Conservation (phyloP, 1,139 yeast species). For the Zygotorulaspora mrakii region DNA sequence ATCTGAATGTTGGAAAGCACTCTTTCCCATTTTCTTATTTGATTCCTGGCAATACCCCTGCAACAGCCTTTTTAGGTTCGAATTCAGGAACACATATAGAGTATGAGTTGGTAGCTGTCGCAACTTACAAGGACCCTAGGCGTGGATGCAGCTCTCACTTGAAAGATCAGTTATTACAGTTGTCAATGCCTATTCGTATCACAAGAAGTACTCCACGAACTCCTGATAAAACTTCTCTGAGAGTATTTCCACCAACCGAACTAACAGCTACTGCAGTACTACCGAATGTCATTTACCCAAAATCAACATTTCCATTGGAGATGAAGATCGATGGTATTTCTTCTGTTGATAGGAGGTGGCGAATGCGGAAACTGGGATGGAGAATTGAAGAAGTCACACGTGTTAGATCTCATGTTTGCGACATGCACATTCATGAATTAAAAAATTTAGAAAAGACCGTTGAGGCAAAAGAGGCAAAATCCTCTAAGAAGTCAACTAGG, state of each 20-base stretch:
- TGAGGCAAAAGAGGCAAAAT: constrained; percentile 34
- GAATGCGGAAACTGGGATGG: constrained; percentile 88
- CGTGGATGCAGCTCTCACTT: constrained; percentile 27
- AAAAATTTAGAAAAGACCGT: constrained; percentile 47
- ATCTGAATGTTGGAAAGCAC: constrained; percentile 63
- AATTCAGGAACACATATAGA: constrained; percentile 54
- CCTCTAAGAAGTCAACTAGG: constrained; percentile 27
- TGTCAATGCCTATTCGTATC: constrained; percentile 67
- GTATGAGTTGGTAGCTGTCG: constrained; percentile 71
- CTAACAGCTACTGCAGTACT: constrained; percentile 80
- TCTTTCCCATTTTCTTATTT: constrained; percentile 93
- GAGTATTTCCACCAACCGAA: constrained; percentile 95
- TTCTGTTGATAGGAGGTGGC: constrained; percentile 68
- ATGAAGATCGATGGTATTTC: constrained; percentile 76
- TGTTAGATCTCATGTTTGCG: constrained; percentile 57
- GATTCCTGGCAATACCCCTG: constrained; percentile 86
- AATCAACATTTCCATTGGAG: constrained; percentile 79
- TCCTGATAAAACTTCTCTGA: constrained; percentile 77
- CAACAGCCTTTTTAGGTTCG: constrained; percentile 62
- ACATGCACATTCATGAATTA: constrained; percentile 49
- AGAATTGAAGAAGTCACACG: constrained; percentile 78
- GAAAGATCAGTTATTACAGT: constrained; percentile 38
- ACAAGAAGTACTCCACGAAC: constrained; percentile 76
- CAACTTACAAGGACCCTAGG: constrained; percentile 42
- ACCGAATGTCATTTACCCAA: constrained; percentile 87